Evolutionary conservation across 2,329 filamentous ascomycete genomes (phyloP).

Genomic region (Rutstroemia sp.): DNA sequence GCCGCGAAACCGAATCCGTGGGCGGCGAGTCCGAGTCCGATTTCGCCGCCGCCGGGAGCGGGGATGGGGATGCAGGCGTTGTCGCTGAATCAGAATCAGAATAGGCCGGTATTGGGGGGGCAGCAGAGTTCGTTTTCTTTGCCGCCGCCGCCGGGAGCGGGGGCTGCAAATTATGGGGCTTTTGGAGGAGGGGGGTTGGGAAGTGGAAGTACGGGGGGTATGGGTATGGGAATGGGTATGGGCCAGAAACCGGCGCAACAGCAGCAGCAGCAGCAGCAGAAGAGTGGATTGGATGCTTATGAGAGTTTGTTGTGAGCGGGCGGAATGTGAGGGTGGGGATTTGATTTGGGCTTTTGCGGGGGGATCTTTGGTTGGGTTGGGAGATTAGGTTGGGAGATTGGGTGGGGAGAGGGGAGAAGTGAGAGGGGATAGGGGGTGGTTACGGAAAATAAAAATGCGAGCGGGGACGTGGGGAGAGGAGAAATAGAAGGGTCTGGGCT

Average conservation of each 20-base stretch:
- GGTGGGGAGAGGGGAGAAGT: no score
- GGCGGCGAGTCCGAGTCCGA: constrained; percentile 29
- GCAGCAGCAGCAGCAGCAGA: constrained; percentile 25
- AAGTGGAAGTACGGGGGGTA: not conserved
- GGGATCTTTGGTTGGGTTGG: no score
- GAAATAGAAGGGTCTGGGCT: not conserved
- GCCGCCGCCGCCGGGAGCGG: constrained; percentile 22
- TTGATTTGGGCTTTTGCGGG: no score
- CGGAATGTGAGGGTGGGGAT: not conserved
- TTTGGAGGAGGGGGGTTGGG: constrained; percentile 24
- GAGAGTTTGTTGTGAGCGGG: constrained; percentile 43
- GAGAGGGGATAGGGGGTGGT: not conserved
- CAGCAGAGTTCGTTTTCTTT: constrained; percentile 24
- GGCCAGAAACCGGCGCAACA: constrained; percentile 15
- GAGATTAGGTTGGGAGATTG: no score
- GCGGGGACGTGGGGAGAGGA: not conserved
- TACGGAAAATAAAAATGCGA: not conserved
- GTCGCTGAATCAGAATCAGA: not conserved
- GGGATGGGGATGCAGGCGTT: not conserved
- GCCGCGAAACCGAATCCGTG: constrained; percentile 40
- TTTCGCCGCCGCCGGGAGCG: constrained; percentile 17
- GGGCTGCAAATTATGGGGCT: constrained; percentile 14
- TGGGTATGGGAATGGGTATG: constrained; percentile 19
- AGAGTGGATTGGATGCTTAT: constrained; percentile 44
- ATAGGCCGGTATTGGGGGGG: not conserved